Base-by-base conservation (phyloP, 371 early-diverging fungal genomes). In the Zancudomyces culisetae region DNA sequence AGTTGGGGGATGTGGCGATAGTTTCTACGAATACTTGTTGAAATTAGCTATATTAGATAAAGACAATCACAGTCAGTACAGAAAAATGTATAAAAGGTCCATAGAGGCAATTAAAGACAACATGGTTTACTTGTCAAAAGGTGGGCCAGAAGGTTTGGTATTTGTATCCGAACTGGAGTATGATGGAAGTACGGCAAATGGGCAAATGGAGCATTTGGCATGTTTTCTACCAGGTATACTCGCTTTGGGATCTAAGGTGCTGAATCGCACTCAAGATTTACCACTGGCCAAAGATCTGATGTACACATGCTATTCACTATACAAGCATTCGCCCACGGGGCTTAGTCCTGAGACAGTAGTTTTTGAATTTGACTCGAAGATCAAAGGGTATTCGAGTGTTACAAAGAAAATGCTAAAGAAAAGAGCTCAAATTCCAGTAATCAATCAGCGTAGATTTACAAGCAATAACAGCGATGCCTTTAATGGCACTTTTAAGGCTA, bases 1-100 rank as follows among this genome's bases (percentile, higher is more conserved):
- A 13, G 76, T 90, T 20, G 92, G 96, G 3, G 80, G 83, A 1
- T 70, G 77, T 15, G 88, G 88, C 0, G 93, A 95, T 56, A 85
- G 85, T 55, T 95, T 89, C 64, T 95, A 92, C 70, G 93, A 94
- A 70, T 94, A 94, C 59, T 65, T 88, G 43, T 72, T 83, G 27
- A 94, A 94, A 63, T 86, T 85, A 55, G 89, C 79, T 46, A 63
- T 94, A 3, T 77, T 83, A 56, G 80, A 85, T 0, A 70, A 73
- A 50, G 66, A 73, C 45, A 66, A 72, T 18, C 81, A 85, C 42
- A 50, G 67, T 2, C 61, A 72, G 21, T 86, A 80, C 65, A 75
- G 72, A 26, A 67, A 72, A 10, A 77, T 76, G 72, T 92, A 82
- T 21, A 13, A 8, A 6, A 15, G 70, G 15, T 72, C 90, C 0